Conservation (phyloP, 225 moss, liverwort and hornwort species). For the Physcomitrellopsis africana region DNA sequence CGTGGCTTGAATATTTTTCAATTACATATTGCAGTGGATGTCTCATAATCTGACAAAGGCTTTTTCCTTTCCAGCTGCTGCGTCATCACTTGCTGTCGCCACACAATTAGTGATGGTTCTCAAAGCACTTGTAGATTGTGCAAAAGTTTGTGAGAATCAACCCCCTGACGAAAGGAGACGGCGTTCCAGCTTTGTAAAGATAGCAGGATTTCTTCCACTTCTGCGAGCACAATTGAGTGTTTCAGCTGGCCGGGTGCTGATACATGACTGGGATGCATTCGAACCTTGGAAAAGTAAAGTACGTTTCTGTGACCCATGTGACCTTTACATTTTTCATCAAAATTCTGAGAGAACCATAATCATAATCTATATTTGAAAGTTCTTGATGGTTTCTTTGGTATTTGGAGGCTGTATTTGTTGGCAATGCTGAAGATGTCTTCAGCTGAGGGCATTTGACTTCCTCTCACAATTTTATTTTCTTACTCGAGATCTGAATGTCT, state of each 20-base stretch:
- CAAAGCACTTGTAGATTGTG: constrained; percentile 77
- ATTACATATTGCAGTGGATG: not conserved
- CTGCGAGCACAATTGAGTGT: constrained; percentile 62
- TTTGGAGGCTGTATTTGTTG: no score
- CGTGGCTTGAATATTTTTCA: constrained; percentile 13
- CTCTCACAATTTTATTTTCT: no score
- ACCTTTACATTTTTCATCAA: not conserved
- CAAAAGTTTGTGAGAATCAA: constrained; percentile 53
- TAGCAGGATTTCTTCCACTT: constrained; percentile 61
- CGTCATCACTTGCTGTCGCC: constrained; percentile 65
- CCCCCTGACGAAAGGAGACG: constrained; percentile 64
- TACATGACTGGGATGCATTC: constrained; percentile 70
- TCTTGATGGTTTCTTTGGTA: no score
- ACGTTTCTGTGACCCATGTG: constrained; percentile 16
- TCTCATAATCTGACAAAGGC: constrained; percentile 17
- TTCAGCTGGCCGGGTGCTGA: constrained; percentile 74
- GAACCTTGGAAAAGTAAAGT: constrained; percentile 90
- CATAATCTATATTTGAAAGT: no score
- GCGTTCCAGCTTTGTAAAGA: constrained; percentile 55
- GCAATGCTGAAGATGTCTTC: no score
- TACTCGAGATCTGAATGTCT: no score
- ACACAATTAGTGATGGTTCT: constrained; percentile 80
- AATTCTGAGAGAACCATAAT: no score
- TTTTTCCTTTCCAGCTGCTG: constrained; percentile 47
- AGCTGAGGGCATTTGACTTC: no score